These are phyloP conservation scores for Fusarium equiseti DNA, from an alignment of 2,329 filamentous ascomycete genomes.

Conservation along the genomic window DNA sequence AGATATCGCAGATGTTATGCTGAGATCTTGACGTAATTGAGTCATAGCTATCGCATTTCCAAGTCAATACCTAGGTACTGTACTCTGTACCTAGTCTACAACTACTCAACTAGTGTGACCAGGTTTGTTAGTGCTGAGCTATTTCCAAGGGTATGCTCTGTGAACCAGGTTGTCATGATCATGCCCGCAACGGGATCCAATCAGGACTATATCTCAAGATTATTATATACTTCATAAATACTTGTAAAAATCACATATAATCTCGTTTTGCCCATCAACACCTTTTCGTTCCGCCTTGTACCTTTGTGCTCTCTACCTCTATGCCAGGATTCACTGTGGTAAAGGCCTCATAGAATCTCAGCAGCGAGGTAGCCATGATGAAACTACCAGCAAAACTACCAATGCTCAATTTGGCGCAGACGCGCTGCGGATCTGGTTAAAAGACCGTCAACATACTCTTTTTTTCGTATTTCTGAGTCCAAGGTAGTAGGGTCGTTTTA, in stretches of 20 bases:
- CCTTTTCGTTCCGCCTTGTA: not conserved
- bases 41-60: not conserved
- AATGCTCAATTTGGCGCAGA: not conserved
- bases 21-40: not conserved
- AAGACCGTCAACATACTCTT: not conserved
- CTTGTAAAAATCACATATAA: not conserved
- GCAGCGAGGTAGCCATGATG: slow-evolving; percentile 16
- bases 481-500: not conserved
- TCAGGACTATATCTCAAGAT: not conserved
- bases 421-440: not conserved
- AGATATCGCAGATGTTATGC: not conserved
- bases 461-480: not conserved
- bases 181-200: not conserved
- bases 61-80: not conserved
- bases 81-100: not conserved
- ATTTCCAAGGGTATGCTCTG: not conserved
- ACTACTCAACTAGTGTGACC: not conserved
- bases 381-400: not conserved
- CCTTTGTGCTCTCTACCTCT: not conserved
- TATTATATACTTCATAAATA: not conserved
- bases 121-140: not conserved
- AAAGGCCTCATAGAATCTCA: slow-evolving; percentile 2
- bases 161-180: not conserved
- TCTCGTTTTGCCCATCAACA: not conserved
- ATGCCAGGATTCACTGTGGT: not conserved